Percentiles rank a stretch among this genome's conserved stretches.
Evolutionary conservation across 2,329 filamentous ascomycete species (phyloP).

Genomic region (Neopestalotiopsis clavispora): DNA sequence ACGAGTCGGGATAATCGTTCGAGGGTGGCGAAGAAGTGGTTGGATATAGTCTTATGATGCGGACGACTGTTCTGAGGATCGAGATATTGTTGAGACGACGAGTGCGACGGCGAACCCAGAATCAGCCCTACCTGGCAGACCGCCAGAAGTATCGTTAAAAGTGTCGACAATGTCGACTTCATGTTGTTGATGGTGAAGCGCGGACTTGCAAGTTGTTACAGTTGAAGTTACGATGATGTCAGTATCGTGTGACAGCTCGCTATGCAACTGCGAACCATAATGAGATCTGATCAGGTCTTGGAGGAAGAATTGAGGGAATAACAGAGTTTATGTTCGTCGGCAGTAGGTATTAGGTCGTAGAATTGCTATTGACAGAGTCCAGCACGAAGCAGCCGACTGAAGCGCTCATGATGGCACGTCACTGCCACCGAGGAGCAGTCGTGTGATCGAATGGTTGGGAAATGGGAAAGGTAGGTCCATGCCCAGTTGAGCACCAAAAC

Average conservation of each 20-base stretch:
- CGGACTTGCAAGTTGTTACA: neutral
- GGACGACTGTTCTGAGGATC: slow-evolving; percentile 50
- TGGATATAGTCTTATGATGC: slow-evolving; percentile 54
- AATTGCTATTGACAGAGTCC: neutral
- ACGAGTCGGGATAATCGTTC: slow-evolving; percentile 90
- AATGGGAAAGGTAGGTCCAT: neutral
- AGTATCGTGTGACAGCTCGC: slow-evolving; percentile 9
- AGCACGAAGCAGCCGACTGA: neutral
- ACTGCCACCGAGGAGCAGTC: slow-evolving; percentile 5
- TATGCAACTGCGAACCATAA: slow-evolving; percentile 1
- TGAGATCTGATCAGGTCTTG: neutral
- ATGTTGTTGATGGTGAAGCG: slow-evolving; percentile 7
- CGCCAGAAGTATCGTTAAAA: neutral
- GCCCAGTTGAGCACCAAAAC: neutral
- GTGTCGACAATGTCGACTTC: slow-evolving; percentile 2
- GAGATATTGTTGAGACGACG: neutral
- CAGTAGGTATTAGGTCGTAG: neutral
- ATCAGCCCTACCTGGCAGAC: slow-evolving; percentile 9
- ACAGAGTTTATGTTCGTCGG: neutral
- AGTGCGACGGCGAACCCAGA: slow-evolving; percentile 1
- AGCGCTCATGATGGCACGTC: slow-evolving; percentile 16
- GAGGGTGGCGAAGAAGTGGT: slow-evolving; percentile 75
- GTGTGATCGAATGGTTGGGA: slow-evolving; percentile 9
- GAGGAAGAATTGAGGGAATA: neutral
- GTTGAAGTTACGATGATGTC: slow-evolving; percentile 16